Evolutionary conservation across 2,329 filamentous ascomycete species (phyloP).

Genomic region (Scolecobasidium constrictum): DNA sequence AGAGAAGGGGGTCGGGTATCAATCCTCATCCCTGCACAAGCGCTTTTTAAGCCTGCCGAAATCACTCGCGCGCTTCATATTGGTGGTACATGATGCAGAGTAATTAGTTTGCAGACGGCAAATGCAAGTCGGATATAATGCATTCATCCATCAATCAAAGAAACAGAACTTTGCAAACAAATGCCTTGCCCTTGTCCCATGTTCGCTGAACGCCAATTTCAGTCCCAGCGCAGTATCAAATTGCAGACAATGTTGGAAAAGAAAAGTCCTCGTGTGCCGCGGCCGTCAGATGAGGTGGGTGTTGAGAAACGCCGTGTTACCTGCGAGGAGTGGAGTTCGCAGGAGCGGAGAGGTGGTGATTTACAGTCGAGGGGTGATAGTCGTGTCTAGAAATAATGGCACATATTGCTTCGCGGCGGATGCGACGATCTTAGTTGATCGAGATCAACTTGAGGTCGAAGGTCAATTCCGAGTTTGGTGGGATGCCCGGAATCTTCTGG

Average conservation of each 20-base stretch:
- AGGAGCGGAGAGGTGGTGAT: neutral
- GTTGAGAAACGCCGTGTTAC: neutral
- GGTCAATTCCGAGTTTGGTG: slow-evolving; percentile 77
- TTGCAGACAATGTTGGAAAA: neutral
- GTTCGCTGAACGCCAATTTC: neutral
- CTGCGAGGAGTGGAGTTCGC: slow-evolving; percentile 4
- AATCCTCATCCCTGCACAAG: slow-evolving; percentile 11
- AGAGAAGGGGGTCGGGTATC: slow-evolving; percentile 4
- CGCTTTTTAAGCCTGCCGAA: slow-evolving; percentile 8
- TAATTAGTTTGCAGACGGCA: slow-evolving; percentile 9
- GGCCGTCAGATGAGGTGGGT: neutral
- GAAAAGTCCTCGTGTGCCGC: neutral
- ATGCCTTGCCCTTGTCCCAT: too few relatives aligned
- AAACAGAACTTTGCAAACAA: slow-evolving; percentile 2
- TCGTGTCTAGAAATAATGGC: neutral
- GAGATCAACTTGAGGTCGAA: slow-evolving; percentile 60
- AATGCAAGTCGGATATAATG: slow-evolving; percentile 10
- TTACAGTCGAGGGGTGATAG: neutral
- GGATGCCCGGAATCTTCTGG: slow-evolving; percentile 73
- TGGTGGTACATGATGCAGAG: slow-evolving; percentile 3
- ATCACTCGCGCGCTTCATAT: neutral
- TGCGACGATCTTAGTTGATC: slow-evolving; percentile 27
- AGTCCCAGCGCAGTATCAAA: neutral
- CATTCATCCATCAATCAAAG: neutral
- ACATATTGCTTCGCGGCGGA: neutral